Conservation (phyloP, 352 stramenopile species). For the Phytopythium delawarense region DNA sequence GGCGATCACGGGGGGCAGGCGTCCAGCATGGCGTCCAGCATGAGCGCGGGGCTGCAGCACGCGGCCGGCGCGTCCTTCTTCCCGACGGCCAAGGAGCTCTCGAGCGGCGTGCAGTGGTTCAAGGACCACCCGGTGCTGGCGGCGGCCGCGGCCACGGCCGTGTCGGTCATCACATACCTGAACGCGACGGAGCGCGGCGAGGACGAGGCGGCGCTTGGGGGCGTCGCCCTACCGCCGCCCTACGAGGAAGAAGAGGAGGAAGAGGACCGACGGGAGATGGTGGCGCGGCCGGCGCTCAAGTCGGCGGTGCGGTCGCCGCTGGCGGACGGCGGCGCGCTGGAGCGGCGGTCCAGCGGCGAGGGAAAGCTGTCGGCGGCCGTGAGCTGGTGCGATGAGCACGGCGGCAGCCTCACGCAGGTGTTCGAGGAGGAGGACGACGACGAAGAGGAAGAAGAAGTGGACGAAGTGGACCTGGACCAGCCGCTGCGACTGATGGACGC, state of each 20-base stretch:
- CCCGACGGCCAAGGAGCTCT: constrained; percentile 80
- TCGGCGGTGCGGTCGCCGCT: constrained; percentile 14
- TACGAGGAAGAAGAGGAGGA: background rate
- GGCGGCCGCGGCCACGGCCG: constrained; percentile 67
- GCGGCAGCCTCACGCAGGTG: constrained; percentile 70
- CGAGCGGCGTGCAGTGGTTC: constrained; percentile 79
- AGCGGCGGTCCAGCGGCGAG: constrained; percentile 21
- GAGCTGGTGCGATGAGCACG: constrained; percentile 82
- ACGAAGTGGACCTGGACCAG: constrained; percentile 12
- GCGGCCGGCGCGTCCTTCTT: constrained; percentile 68
- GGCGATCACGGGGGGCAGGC: background rate
- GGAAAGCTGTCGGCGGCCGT: constrained; percentile 55
- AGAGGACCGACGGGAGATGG: background rate
- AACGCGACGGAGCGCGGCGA: constrained; percentile 36
- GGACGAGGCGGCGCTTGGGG: constrained; percentile 2
- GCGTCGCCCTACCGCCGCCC: constrained; percentile 3
- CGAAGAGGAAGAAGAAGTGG: constrained; percentile 27
- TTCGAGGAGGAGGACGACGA: constrained; percentile 43
- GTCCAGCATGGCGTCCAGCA: background rate
- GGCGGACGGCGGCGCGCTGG: constrained; percentile 9
- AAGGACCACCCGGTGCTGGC: constrained; percentile 81
- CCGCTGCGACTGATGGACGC: background rate
- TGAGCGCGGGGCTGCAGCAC: constrained; percentile 3
- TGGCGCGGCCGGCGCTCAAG: constrained; percentile 6
- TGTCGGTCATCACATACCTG: constrained; percentile 83